Evolutionary conservation across 2,329 filamentous ascomycete species (phyloP), one percentile per base, ranked within the genome.

Genomic region (Emmonsiellopsis sp.): DNA sequence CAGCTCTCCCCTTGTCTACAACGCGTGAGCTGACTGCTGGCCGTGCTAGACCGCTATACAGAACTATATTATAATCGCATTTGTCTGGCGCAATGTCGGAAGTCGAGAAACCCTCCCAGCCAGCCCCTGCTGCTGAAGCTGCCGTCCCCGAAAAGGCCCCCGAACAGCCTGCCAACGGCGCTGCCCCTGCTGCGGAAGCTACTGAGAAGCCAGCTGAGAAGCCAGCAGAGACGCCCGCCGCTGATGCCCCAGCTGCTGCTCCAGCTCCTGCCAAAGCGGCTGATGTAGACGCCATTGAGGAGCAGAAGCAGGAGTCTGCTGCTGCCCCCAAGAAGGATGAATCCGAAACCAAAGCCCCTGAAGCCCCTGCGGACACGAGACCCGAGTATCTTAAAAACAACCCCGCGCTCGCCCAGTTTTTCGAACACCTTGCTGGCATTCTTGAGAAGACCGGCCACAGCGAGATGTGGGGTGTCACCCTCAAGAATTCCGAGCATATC

Each of bases 391-490:
- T 73, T 46, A 67, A 67, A n/a, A 68, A 67, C 49, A 68, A 67
- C 49, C 62, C 66, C 1, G 62, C 74, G 10, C 73, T 88, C 36
- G 68, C 70, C 50, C 73, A 79, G 56, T 76, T 90, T 57, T 79
- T 82, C 56, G 73, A 74, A 8, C 74, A 75, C 33, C 75, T 91
- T 36, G 71, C 79, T 5, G 68, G 74, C 6, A 79, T 90, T 56
- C 69, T 83, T 55, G 71, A 74, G 48, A 74, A 77, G 55, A 73
- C 80, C 50, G 77, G 72, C 13, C 79, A 95, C 70, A 73, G 73
- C 50, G 90, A 96, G 76, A 87, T 96, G 78, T 97, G 91, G 83
- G 91, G 91, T 48, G 83, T 96, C 52, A 74, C 79, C 34, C 81
- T 96, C 44, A 66, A 69, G 55, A 62, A 66, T 53, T 62, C 61